phyloP scores from a whole-genome alignment of 257 asterid species.

The Mentha longifolia region DNA sequence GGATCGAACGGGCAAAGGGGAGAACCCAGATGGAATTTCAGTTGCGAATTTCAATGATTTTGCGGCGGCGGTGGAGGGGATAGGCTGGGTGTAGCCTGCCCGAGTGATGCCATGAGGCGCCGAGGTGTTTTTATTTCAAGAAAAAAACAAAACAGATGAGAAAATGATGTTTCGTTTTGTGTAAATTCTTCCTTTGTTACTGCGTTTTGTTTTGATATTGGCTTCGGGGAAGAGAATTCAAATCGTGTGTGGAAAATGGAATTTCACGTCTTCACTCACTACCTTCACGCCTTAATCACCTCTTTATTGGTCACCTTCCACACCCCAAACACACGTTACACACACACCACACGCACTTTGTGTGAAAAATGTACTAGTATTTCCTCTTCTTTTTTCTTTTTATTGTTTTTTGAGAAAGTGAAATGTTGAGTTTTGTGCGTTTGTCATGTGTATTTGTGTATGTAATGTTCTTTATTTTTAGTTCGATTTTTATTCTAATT shows the following conservation, averaged over 20 bases:
- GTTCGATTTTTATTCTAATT: too few relatives aligned
- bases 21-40: conserved; percentile 32
- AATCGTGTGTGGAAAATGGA: conserved; percentile 14
- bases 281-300: conserved; percentile 40
- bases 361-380: background rate
- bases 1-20: conserved; percentile 14
- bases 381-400: too few relatives aligned
- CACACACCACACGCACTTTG: conserved; percentile 29
- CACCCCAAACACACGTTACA: conserved; percentile 28
- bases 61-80: conserved; percentile 40
- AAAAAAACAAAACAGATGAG: background rate
- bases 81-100: conserved; percentile 37
- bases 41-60: conserved; percentile 24
- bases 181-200: background rate
- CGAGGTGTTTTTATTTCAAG: conserved; percentile 25
- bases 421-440: background rate
- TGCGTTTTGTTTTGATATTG: conserved; percentile 7
- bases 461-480: too few relatives aligned
- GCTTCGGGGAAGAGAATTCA: background rate
- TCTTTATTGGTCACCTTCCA: conserved; percentile 29
- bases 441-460: background rate
- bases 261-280: conserved; percentile 19
- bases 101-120: conserved; percentile 37
- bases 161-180: background rate
- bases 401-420: too few relatives aligned